A percentile compares a stretch with the other conserved stretches of the same genome.
These are phyloP conservation scores for Picea sitchensis DNA, from an alignment of 75 land plant species.

Conservation along the genomic window DNA sequence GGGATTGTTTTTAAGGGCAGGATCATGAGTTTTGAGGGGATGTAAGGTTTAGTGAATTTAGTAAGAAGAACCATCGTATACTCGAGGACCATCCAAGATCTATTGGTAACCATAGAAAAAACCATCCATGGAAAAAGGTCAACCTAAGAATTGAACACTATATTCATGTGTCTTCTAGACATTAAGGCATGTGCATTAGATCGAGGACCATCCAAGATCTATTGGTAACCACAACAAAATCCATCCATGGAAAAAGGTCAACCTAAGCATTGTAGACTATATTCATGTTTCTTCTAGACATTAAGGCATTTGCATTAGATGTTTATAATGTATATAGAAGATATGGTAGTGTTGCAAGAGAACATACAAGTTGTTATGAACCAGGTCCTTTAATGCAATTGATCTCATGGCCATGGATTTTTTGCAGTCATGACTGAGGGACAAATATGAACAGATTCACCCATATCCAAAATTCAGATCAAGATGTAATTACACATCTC, in stretches of 20 bases:
- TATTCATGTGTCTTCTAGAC: neutral
- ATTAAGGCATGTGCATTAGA: neutral
- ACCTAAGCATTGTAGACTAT: too few relatives aligned
- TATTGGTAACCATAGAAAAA: neutral
- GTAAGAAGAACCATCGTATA: neutral
- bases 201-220: neutral
- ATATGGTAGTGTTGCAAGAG: neutral
- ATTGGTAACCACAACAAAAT: too few relatives aligned
- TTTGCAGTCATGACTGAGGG: too few relatives aligned
- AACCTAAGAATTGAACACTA: neutral
- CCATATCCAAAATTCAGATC: too few relatives aligned
- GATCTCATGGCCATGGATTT: too few relatives aligned
- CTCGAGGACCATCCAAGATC: neutral
- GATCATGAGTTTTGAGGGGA: slow-evolving; percentile 6
- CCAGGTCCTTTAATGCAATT: too few relatives aligned
- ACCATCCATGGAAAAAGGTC: slow-evolving; percentile 6
- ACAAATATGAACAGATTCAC: too few relatives aligned
- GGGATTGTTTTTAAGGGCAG: slow-evolving; percentile 10
- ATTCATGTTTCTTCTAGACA: too few relatives aligned
- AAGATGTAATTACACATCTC: too few relatives aligned
- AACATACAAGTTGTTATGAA: neutral
- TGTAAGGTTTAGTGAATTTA: neutral
- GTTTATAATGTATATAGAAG: neutral
- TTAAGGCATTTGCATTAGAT: too few relatives aligned
- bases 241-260: too few relatives aligned